phyloP scores from a whole-genome alignment of 2,329 filamentous ascomycete species.

The Sclerotinia sclerotiorum region DNA sequence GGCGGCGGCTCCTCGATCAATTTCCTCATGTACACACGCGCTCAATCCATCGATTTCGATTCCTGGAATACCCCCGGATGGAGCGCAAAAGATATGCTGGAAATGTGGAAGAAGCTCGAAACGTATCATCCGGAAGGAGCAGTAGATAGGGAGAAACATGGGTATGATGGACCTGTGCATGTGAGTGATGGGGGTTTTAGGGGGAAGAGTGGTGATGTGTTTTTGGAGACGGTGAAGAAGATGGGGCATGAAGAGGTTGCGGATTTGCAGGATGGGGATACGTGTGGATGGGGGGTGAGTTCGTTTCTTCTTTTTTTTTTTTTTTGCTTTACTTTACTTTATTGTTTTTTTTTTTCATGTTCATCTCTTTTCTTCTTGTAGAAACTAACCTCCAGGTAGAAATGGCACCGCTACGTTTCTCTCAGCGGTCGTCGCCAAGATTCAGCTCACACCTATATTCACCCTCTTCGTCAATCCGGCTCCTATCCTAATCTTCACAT shows the following conservation, averaged over 20 bases:
- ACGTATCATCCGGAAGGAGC: conserved; percentile 46
- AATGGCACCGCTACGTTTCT: conserved; percentile 51
- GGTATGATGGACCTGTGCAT: conserved; percentile 54
- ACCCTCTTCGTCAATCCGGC: conserved; percentile 50
- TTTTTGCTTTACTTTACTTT: background rate
- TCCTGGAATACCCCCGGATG: conserved; percentile 54
- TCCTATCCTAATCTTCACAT: conserved; percentile 59
- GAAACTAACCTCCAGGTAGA: conserved; percentile 32
- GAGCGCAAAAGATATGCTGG: conserved; percentile 52
- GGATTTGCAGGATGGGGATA: conserved; percentile 54
- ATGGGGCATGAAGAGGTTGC: conserved; percentile 53
- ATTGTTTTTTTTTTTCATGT: too few species aligned
- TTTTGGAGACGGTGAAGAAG: conserved; percentile 49
- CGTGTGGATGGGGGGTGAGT: conserved; percentile 40
- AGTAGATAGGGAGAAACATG: conserved; percentile 46
- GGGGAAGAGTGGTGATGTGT: conserved; percentile 47
- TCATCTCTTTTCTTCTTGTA: background rate
- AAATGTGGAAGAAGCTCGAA: conserved; percentile 57
- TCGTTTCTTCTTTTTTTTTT: background rate
- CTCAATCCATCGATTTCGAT: conserved; percentile 50
- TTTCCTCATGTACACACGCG: conserved; percentile 54
- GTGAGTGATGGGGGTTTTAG: conserved; percentile 53
- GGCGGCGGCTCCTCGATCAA: conserved; percentile 64
- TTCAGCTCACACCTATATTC: conserved; percentile 55
- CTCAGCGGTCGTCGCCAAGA: conserved; percentile 58